Conservation (phyloP, 352 stramenopile genomes). For the Phytophthora palmivora region DNA sequence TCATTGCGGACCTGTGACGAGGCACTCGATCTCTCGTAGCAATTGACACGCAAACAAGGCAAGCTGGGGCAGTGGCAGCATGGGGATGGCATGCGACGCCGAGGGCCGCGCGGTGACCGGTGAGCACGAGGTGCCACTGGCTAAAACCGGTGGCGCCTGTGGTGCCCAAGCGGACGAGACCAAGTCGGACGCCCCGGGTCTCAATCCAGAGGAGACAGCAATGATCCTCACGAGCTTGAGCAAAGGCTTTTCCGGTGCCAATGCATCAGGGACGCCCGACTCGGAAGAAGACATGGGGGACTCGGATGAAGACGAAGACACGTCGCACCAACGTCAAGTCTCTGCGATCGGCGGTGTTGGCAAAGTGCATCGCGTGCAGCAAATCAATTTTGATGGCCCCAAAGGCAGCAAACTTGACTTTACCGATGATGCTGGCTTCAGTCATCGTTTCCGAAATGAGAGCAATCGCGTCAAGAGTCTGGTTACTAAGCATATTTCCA, state of each 20-base stretch:
- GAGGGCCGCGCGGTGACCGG: slow-evolving; percentile 45
- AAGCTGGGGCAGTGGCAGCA: slow-evolving; percentile 38
- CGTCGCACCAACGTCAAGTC: slow-evolving; percentile 27
- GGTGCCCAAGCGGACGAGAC: slow-evolving; percentile 19
- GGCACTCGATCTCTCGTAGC: slow-evolving; percentile 17
- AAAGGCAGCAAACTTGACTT: slow-evolving; percentile 81
- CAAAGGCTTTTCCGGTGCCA: slow-evolving; percentile 53
- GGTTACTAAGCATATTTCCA: slow-evolving; percentile 90
- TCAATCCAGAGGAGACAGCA: slow-evolving; percentile 85
- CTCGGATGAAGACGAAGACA: slow-evolving; percentile 51
- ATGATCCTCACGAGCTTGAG: slow-evolving; percentile 89
- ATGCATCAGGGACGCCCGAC: slow-evolving; percentile 15
- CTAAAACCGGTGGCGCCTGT: slow-evolving; percentile 23
- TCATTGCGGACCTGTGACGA: slow-evolving; percentile 20
- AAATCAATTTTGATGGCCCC: slow-evolving; percentile 79
- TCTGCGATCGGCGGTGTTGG: slow-evolving; percentile 9
- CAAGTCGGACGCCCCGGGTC: slow-evolving; percentile 17
- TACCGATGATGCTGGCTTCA: slow-evolving; percentile 76
- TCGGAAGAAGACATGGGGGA: slow-evolving; percentile 65
- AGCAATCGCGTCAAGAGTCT: slow-evolving; percentile 90
- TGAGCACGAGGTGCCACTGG: slow-evolving; percentile 27
- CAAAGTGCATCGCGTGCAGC: slow-evolving; percentile 65
- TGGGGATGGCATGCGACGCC: slow-evolving; percentile 75
- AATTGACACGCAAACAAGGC: slow-evolving; percentile 33
- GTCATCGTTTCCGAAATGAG: slow-evolving; percentile 80